Percentiles rank a stretch among this genome's conserved stretches.
Evolutionary conservation across 2,329 filamentous ascomycete genomes (phyloP).

Genomic region (Cordyceps pruinosa): DNA sequence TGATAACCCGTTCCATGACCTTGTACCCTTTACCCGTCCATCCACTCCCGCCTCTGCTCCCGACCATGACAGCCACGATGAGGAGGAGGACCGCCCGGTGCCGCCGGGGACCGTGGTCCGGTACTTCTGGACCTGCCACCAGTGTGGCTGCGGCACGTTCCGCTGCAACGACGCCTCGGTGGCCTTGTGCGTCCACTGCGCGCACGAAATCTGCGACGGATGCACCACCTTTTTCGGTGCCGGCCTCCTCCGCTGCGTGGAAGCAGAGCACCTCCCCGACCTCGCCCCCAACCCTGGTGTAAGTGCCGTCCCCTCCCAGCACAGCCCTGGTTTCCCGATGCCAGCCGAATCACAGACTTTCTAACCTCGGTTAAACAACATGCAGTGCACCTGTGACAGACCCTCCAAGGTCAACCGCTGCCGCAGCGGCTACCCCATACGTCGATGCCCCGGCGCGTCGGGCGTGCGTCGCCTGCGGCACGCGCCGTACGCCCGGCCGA

Average conservation of each 20-base stretch:
- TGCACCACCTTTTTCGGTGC: neutral
- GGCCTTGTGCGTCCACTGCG: conserved; percentile 3
- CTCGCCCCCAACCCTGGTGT: conserved; percentile 4
- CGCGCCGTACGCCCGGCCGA: neutral
- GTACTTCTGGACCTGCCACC: conserved; percentile 7
- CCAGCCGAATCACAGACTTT: neutral
- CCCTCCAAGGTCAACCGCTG: neutral
- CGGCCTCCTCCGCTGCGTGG: neutral
- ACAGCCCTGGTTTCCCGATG: neutral
- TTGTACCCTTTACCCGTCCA: neutral
- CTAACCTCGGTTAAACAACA: neutral
- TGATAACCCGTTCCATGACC: neutral
- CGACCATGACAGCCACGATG: neutral
- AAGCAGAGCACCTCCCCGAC: neutral
- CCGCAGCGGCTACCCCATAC: conserved; percentile 2
- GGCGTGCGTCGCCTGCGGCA: neutral
- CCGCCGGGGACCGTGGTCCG: neutral
- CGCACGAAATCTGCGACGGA: neutral
- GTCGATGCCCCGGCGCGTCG: neutral
- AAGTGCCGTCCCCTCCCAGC: neutral
- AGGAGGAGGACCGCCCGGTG: neutral
- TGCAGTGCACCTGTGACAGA: neutral
- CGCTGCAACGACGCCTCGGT: neutral
- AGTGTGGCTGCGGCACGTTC: conserved; percentile 8
- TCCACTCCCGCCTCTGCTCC: neutral